Evolutionary conservation across 2,329 filamentous ascomycete species (phyloP).

Genomic region (Sporothrix globosa): DNA sequence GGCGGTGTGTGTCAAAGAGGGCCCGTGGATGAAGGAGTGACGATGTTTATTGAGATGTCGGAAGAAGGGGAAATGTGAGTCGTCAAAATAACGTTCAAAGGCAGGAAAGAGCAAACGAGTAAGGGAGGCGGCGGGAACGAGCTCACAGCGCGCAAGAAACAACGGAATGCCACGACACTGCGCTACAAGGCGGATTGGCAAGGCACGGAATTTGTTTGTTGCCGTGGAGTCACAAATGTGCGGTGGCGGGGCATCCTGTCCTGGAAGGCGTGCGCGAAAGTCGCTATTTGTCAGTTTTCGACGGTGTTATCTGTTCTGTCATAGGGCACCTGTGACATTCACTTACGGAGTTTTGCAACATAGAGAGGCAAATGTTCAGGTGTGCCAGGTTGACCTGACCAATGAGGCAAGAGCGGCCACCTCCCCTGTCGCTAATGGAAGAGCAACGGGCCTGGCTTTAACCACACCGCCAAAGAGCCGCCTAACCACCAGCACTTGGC

Average conservation of each 20-base stretch:
- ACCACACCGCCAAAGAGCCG: neutral
- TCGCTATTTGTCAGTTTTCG: slow-evolving; percentile 3
- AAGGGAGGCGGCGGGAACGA: slow-evolving; percentile 1
- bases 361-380: neutral
- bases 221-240: slow-evolving; percentile 21
- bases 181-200: slow-evolving; percentile 21
- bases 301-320: neutral
- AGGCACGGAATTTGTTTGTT: slow-evolving; percentile 32
- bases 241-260: slow-evolving; percentile 19
- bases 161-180: slow-evolving; percentile 1
- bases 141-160: slow-evolving; percentile 1
- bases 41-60: neutral
- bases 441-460: neutral
- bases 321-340: neutral
- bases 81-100: slow-evolving; percentile 2
- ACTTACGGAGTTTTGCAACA: too few species aligned
- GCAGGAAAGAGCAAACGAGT: slow-evolving; percentile 20
- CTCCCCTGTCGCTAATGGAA: neutral
- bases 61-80: slow-evolving; percentile 5
- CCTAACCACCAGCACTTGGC: neutral
- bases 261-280: neutral
- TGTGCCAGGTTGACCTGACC: neutral
- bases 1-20: neutral
- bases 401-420: neutral
- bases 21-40: neutral